Evolutionary conservation across 2,329 filamentous ascomycete genomes (phyloP).

Genomic region (Verticillium alfalfae): DNA sequence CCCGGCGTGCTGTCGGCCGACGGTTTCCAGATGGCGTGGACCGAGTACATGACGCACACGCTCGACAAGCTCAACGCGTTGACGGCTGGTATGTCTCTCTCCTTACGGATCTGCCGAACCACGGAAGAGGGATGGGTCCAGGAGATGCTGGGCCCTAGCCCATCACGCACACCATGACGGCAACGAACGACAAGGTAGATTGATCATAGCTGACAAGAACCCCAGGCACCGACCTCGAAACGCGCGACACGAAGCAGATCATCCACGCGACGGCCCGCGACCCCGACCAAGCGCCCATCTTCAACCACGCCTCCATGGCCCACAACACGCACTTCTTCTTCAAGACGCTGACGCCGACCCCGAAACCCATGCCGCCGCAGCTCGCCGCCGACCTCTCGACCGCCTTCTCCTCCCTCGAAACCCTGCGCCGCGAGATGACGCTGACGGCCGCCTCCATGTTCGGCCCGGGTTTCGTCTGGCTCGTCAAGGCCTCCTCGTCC

Average conservation of each 20-base stretch:
- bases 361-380: conserved; percentile 44
- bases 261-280: conserved; percentile 73
- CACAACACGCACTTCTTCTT: conserved; percentile 90
- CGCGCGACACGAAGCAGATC: conserved; percentile 60
- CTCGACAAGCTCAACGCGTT: conserved; percentile 71
- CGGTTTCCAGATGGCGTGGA: conserved; percentile 75
- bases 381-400: conserved; percentile 57
- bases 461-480: conserved; percentile 95
- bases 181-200: background rate
- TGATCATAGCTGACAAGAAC: background rate
- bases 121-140: background rate
- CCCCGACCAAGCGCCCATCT: conserved; percentile 69
- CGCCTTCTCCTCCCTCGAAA: conserved; percentile 78
- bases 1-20: conserved; percentile 64
- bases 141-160: background rate
- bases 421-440: conserved; percentile 73
- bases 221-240: conserved; percentile 59
- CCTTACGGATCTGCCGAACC: background rate
- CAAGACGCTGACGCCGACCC: conserved; percentile 40
- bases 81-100: conserved; percentile 57
- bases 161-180: background rate
- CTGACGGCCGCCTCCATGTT: conserved; percentile 86
- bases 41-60: conserved; percentile 70
- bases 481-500: conserved; percentile 58
- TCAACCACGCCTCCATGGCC: conserved; percentile 96